Evolutionary conservation across 768 basidiomycete species (phyloP).

Genomic region (Naganishia vishniacii): DNA sequence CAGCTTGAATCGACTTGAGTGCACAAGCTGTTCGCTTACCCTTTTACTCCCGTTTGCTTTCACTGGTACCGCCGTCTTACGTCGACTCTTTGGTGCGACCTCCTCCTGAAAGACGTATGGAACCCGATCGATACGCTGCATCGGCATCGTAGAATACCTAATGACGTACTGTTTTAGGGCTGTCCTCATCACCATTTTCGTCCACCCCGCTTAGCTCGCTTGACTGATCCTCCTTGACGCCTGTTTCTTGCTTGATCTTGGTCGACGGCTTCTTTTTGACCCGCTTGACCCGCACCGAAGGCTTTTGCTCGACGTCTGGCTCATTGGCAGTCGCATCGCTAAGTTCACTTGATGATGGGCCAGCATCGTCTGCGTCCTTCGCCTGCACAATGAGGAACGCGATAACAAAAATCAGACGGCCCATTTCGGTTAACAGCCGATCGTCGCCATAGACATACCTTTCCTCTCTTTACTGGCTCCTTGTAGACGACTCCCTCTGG

Average conservation of each 20-base stretch:
- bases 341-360: background rate
- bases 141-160: background rate
- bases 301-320: background rate
- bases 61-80: background rate
- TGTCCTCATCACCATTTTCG: background rate
- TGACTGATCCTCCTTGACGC: background rate
- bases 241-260: background rate
- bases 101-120: background rate
- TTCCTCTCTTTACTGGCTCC: conserved; percentile 14
- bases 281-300: too few species aligned
- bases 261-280: background rate
- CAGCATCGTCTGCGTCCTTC: background rate
- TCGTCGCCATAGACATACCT: background rate
- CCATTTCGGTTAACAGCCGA: too few species aligned
- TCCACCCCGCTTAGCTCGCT: background rate
- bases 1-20: background rate
- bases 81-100: background rate
- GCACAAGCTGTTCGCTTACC: background rate
- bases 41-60: background rate
- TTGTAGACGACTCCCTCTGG: conserved; percentile 42
- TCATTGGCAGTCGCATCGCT: background rate
- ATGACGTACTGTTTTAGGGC: background rate
- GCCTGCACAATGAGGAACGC: too few species aligned
- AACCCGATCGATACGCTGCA: background rate
- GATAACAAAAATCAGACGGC: background rate